A percentile compares a stretch with the other conserved stretches of the same genome.
Evolutionary conservation across 225 moss, liverwort and hornwort genomes (phyloP).

Genomic region (Takakia lepidozioides): DNA sequence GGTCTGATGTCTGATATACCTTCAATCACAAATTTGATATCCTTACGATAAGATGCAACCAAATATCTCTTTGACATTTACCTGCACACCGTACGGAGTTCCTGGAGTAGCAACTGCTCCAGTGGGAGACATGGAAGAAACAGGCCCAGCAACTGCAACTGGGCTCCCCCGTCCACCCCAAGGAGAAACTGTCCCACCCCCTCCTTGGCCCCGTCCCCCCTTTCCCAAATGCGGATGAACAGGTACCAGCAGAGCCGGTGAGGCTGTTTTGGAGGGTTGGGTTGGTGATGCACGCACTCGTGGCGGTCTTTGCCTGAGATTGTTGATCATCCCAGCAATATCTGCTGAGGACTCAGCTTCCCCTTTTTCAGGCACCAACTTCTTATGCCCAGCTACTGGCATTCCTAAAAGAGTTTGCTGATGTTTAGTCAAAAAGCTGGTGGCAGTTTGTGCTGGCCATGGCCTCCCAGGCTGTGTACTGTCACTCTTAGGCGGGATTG

Average conservation of each 20-base stretch:
- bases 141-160: constrained; percentile 49
- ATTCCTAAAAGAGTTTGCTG: constrained; percentile 52
- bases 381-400: constrained; percentile 31
- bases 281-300: constrained; percentile 54
- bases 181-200: constrained; percentile 40
- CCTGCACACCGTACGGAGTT: constrained; percentile 41
- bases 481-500: constrained; percentile 21
- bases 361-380: constrained; percentile 14
- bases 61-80: too few species aligned
- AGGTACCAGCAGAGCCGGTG: constrained; percentile 72
- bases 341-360: constrained; percentile 32
- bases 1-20: background rate
- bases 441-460: too few species aligned
- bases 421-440: constrained; percentile 40
- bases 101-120: constrained; percentile 18
- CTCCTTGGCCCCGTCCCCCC: constrained; percentile 27
- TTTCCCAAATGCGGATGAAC: constrained; percentile 54
- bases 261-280: constrained; percentile 32
- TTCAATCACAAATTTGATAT: constrained; percentile 1
- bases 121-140: constrained; percentile 38
- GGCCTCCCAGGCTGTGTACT: constrained; percentile 10
- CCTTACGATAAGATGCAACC: too few species aligned
- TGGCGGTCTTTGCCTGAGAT: constrained; percentile 43
- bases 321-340: constrained; percentile 20
- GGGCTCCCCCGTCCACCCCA: constrained; percentile 24